Conservation (phyloP, 192 early-diverging fungal genomes). For the Backusella psychrophila region DNA sequence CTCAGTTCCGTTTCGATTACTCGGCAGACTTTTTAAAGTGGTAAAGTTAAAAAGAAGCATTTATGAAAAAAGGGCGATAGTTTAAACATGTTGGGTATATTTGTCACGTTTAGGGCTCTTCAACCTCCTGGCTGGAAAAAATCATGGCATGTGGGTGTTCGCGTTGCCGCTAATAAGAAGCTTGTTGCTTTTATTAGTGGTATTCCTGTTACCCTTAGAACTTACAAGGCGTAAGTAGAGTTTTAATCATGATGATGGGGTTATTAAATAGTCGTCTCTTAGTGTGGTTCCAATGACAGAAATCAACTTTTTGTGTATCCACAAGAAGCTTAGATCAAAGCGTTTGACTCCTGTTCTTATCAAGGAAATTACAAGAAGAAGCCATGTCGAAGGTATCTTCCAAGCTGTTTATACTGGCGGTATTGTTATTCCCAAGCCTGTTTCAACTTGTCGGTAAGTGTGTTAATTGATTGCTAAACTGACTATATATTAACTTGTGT, state of each 20-base stretch:
- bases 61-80: neutral
- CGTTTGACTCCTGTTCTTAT: slow-evolving; percentile 95
- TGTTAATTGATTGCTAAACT: neutral
- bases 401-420: slow-evolving; percentile 98
- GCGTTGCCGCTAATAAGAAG: slow-evolving; percentile 72
- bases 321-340: slow-evolving; percentile 94
- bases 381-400: slow-evolving; percentile 91
- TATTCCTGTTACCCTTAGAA: slow-evolving; percentile 80
- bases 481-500: neutral
- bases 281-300: slow-evolving; percentile 77
- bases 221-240: slow-evolving; percentile 59
- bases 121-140: slow-evolving; percentile 89
- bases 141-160: slow-evolving; percentile 92
- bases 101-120: slow-evolving; percentile 62
- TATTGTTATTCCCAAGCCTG: slow-evolving; percentile 83
- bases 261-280: neutral
- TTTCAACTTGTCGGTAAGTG: slow-evolving; percentile 63
- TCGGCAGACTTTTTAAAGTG: slow-evolving; percentile 90
- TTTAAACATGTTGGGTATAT: too few relatives aligned
- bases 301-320: slow-evolving; percentile 97
- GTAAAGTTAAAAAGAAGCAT: slow-evolving; percentile 36
- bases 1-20: slow-evolving; percentile 97
- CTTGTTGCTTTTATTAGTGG: slow-evolving; percentile 97
- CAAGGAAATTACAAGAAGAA: slow-evolving; percentile 94
- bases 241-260: neutral